phyloP scores from a whole-genome alignment of 1,284 basidiomycete species.

The Pisolithus thermaeus region DNA sequence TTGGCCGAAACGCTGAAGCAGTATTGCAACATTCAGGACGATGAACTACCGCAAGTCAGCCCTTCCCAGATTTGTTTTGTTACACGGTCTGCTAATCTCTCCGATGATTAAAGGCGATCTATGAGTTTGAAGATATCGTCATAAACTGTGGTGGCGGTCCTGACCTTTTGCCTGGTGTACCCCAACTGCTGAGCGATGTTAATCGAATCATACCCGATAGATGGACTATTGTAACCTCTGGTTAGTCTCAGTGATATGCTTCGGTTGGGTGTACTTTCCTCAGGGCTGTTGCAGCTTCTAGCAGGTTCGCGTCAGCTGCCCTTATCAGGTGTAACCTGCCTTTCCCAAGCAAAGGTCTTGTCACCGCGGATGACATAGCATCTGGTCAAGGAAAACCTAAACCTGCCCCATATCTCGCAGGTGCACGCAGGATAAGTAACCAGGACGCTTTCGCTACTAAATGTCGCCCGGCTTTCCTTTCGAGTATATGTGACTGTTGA shows the following conservation, averaged over 20 bases:
- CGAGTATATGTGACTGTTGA: neutral
- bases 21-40: conserved; percentile 57
- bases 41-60: conserved; percentile 47
- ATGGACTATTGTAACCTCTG: conserved; percentile 80
- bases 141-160: neutral
- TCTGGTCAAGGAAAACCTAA: conserved; percentile 66
- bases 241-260: conserved; percentile 29
- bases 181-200: conserved; percentile 42
- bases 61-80: neutral
- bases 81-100: neutral
- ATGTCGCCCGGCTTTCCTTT: conserved; percentile 32
- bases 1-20: conserved; percentile 68
- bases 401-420: conserved; percentile 74
- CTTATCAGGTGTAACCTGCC: conserved; percentile 55
- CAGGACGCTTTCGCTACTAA: conserved; percentile 40
- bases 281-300: conserved; percentile 46
- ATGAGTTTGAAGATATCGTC: neutral
- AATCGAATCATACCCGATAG: conserved; percentile 29
- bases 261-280: no score
- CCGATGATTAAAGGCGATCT: neutral
- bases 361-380: conserved; percentile 71
- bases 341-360: conserved; percentile 47
- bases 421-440: conserved; percentile 55
- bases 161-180: neutral
- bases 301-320: conserved; percentile 58